These are phyloP conservation scores for Colletotrichum zoysiae DNA, from an alignment of 2,329 filamentous ascomycete species.

Conservation along the genomic window DNA sequence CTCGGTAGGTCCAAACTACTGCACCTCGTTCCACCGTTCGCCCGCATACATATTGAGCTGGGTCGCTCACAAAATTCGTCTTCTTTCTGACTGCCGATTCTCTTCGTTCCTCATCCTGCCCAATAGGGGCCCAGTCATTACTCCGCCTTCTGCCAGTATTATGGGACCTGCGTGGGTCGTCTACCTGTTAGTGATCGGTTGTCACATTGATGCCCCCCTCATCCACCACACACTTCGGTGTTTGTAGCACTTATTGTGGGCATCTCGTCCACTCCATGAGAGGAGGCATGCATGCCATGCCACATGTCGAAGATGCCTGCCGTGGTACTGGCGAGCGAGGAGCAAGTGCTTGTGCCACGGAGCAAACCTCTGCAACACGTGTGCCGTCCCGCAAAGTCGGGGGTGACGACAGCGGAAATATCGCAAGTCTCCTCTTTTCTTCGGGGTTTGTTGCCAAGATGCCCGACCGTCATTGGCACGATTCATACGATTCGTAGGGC, in stretches of 20 bases:
- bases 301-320: not conserved
- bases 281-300: not conserved
- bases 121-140: conserved; percentile 24
- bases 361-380: too few relatives aligned
- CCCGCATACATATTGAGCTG: too few relatives aligned
- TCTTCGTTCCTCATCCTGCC: not conserved
- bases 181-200: not conserved
- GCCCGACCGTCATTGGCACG: not conserved
- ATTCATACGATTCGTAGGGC: not conserved
- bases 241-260: not conserved
- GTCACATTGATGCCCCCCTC: not conserved
- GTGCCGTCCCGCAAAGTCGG: not conserved
- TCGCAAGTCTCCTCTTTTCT: not conserved
- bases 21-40: not conserved
- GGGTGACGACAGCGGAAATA: not conserved
- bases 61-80: not conserved
- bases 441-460: not conserved
- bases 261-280: not conserved
- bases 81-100: not conserved
- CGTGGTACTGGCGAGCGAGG: not conserved
- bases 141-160: conserved; percentile 8
- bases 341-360: not conserved
- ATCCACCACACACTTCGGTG: not conserved
- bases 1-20: not conserved
- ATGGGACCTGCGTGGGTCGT: conserved; percentile 13